Base-by-base conservation (phyloP, 768 basidiomycete genomes). In the Kwoniella pini region DNA sequence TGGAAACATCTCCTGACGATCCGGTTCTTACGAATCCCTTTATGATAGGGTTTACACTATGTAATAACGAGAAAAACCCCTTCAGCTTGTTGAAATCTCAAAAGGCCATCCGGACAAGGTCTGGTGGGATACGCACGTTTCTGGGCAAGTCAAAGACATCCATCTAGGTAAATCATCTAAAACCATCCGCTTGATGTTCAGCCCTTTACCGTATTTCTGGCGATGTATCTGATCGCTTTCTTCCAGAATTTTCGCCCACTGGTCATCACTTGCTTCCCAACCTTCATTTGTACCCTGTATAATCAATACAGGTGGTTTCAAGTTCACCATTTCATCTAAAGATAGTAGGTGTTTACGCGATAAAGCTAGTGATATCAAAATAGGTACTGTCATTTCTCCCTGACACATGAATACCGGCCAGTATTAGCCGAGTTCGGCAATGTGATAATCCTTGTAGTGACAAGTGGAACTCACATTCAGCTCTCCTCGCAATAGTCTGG, bases 131-230 rank as follows among this genome's bases (percentile, higher is more conserved):
- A 62, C 60, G 46, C 28, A 62, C 60, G 43, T 26, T 30, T 54
- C 36, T 17, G 60, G 36, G 17, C 12, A 33, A 27, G 60, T 62
- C 24, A 62, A 45, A 4, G 53, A 55, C 60, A 62, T 62, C 60
- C 60, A 62, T 17, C 54, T 54, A 11, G 60, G 31, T 22, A 54
- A 26, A 36, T 45, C 45, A 27, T 48, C 45, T 27, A 62, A 27
- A 22, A 57, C 45, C 4, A 36, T n/a, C 22, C 44, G 36, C 22
- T n/a, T 30, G 17, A 21, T 17, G 19, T 57, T 13, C 12, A 24
- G 4, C 4, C 19, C n/a, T 10, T 7, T 38, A 19, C 13, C 21
- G 28, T 45, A 15, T n/a, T 33, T 27, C 12, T 50, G 28, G n/a
- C 10, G 10, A 30, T 50, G 17, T 24, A 31, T 10, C 15, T 5